Percentiles rank a stretch among this genome's conserved stretches.
phyloP scores from a whole-genome alignment of 768 basidiomycete species.

The Serpula lacrymans region DNA sequence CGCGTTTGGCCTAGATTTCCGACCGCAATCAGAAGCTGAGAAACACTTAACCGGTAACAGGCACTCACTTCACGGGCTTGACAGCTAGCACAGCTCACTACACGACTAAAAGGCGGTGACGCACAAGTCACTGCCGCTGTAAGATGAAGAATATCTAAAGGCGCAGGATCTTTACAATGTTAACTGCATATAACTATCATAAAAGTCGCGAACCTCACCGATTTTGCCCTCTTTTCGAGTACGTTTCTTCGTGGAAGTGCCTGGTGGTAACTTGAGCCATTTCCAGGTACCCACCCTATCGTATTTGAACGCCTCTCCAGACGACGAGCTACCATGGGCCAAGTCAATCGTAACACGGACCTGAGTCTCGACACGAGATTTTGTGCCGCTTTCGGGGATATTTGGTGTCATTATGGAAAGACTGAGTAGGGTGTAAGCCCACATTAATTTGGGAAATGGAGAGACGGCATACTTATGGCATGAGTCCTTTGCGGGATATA shows the following conservation, averaged over 20 bases:
- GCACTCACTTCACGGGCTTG: constrained; percentile 74
- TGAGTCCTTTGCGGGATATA: constrained; percentile 68
- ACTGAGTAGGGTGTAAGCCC: constrained; percentile 37
- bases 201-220: constrained; percentile 40
- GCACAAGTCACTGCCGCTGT: constrained; percentile 76
- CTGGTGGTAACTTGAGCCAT: constrained; percentile 76
- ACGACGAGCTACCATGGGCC: constrained; percentile 59
- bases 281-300: constrained; percentile 89
- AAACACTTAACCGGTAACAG: constrained; percentile 4
- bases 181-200: constrained; percentile 12
- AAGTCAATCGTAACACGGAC: constrained; percentile 81
- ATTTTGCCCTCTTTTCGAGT: constrained; percentile 83
- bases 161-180: constrained; percentile 52
- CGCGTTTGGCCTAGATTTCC: constrained; percentile 70
- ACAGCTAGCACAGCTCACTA: constrained; percentile 85
- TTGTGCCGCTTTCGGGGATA: constrained; percentile 78
- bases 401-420: constrained; percentile 81
- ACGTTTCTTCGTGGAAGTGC: constrained; percentile 80
- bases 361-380: constrained; percentile 94
- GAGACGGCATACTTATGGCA: constrained; percentile 63
- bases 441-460: constrained; percentile 4
- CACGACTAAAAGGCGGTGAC: constrained; percentile 70
- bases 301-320: constrained; percentile 60
- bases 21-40: constrained; percentile 5
- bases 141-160: constrained; percentile 69